Evolutionary conservation across 2,329 filamentous ascomycete species (phyloP), one percentile per base, ranked within the genome.

Genomic region (Xylariaceae sp.): DNA sequence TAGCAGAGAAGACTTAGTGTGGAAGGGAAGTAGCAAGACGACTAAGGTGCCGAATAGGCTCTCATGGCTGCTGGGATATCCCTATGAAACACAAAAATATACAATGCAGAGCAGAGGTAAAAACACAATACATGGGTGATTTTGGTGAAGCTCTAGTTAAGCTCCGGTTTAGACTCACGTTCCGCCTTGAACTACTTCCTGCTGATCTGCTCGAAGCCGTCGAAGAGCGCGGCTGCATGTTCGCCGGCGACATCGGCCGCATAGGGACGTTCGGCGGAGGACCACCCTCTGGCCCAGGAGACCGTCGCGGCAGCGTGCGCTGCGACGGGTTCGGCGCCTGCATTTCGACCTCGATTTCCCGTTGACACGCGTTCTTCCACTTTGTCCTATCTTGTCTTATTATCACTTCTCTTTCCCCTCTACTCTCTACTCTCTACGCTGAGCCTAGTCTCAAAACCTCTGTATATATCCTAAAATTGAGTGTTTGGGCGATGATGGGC

Each of bases 181-280:
- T 84, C 59, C 77, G 78, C 64, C 81, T 78, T 57, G 77, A 77
- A 42, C 77, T 74, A 48, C 78, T 76, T 7, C 71, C 71, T n/a
- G 71, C 70, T 21, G 87, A 85, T 67, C 86, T 84, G 53, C 75
- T 79, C 5, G 88, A 92, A 26, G 84, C 81, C 39, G 83, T 85
- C 7, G 87, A 89, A 24, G 81, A 78, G 55, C 88, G 84, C 54
- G 83, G 76, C 59, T 84, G 85, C 59, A 83, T 76, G 62, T 78
- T 74, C 29, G 70, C 80, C 27, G 87, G 85, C 45, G 86, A 87
- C 67, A 84, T 86, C 42, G 82, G 75, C 51, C 83, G 79, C 49
- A 75, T 70, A 50, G 81, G 78, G 60, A 83, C 75, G 70, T 75
- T 81, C 44, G 83, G 79, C 21, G 58, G 56, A 48, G 56, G 81